These are phyloP conservation scores for Penicillium mononematosum DNA, from an alignment of 495 filamentous ascomycete genomes.

Conservation along the genomic window DNA sequence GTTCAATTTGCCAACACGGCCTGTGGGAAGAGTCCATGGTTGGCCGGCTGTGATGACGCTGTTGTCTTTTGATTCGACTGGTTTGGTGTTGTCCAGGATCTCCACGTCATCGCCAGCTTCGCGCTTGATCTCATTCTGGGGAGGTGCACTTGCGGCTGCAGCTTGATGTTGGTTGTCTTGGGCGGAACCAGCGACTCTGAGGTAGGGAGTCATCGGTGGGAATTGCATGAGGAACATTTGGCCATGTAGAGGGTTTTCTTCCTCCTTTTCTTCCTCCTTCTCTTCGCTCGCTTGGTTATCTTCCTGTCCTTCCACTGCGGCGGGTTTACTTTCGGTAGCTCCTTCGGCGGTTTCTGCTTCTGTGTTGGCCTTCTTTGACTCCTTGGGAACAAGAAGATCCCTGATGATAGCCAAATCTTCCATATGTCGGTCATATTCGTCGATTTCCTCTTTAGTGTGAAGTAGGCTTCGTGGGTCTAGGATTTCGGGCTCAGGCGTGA, in stretches of 20 bases:
- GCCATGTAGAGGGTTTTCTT: slow-evolving; percentile 36
- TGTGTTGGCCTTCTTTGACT: slow-evolving; percentile 21
- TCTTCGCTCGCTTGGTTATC: slow-evolving; percentile 18
- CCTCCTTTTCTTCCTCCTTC: slow-evolving; percentile 32
- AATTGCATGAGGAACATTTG: slow-evolving; percentile 56
- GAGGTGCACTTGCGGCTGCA: slow-evolving; percentile 7
- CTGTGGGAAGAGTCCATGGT: slow-evolving; percentile 50
- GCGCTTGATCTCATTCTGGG: slow-evolving; percentile 31
- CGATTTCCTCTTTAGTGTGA: slow-evolving; percentile 47
- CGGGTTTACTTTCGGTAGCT: slow-evolving; percentile 11
- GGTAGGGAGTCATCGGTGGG: slow-evolving; percentile 53
- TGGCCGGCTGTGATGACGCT: slow-evolving; percentile 40
- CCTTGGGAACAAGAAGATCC: slow-evolving; percentile 34
- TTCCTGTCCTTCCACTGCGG: slow-evolving; percentile 13
- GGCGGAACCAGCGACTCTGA: slow-evolving; percentile 33
- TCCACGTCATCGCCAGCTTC: slow-evolving; percentile 37
- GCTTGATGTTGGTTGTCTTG: slow-evolving; percentile 15
- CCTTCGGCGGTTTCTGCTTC: slow-evolving; percentile 16
- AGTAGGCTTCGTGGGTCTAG: slow-evolving; percentile 39
- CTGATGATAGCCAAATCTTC: slow-evolving; percentile 41
- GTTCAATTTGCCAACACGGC: slow-evolving; percentile 55
- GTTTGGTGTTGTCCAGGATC: slow-evolving; percentile 28
- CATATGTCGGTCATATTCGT: slow-evolving; percentile 46
- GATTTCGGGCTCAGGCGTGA: slow-evolving; percentile 8
- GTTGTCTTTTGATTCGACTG: slow-evolving; percentile 11